Evolutionary conservation across 2,329 filamentous ascomycete genomes (phyloP).

Genomic region (Exophiala lecanii-corni): DNA sequence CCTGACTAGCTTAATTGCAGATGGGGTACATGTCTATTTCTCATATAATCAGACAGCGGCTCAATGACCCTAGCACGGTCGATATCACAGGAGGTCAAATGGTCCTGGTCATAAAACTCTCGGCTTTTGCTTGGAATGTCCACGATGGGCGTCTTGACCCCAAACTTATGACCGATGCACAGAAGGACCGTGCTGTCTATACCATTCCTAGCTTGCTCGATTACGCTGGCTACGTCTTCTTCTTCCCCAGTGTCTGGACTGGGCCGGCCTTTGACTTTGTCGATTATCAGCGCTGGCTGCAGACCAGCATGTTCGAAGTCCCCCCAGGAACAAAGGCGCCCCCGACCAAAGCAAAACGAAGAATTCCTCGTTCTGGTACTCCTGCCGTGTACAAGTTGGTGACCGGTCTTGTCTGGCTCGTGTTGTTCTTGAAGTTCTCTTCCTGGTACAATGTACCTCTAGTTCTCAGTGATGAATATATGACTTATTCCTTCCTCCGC

Average conservation of each 20-base stretch:
- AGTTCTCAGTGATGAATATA: conserved; percentile 62
- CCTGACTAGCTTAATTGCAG: neutral
- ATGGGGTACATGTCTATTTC: conserved; percentile 94
- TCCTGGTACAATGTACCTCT: conserved; percentile 60
- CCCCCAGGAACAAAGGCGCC: conserved; percentile 75
- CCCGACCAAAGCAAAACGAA: conserved; percentile 80
- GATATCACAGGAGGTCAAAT: conserved; percentile 96
- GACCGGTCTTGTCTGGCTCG: conserved; percentile 72
- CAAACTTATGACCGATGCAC: conserved; percentile 75
- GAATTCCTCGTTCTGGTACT: conserved; percentile 83
- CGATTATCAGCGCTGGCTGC: conserved; percentile 88
- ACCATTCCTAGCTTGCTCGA: conserved; percentile 72
- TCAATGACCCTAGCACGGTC: conserved; percentile 60
- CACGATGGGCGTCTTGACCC: conserved; percentile 81
- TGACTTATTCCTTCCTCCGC: conserved; percentile 63
- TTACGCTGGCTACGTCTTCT: conserved; percentile 85
- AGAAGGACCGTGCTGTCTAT: conserved; percentile 74
- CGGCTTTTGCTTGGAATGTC: conserved; percentile 96
- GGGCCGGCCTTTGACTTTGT: conserved; percentile 93
- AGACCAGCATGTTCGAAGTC: conserved; percentile 89
- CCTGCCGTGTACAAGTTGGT: conserved; percentile 75
- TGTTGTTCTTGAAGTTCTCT: conserved; percentile 69
- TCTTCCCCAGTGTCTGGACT: conserved; percentile 86
- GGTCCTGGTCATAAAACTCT: conserved; percentile 97
- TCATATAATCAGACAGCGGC: conserved; percentile 76